Conservation (phyloP, 805 yeast species). For the Candida rishiriensis region DNA sequence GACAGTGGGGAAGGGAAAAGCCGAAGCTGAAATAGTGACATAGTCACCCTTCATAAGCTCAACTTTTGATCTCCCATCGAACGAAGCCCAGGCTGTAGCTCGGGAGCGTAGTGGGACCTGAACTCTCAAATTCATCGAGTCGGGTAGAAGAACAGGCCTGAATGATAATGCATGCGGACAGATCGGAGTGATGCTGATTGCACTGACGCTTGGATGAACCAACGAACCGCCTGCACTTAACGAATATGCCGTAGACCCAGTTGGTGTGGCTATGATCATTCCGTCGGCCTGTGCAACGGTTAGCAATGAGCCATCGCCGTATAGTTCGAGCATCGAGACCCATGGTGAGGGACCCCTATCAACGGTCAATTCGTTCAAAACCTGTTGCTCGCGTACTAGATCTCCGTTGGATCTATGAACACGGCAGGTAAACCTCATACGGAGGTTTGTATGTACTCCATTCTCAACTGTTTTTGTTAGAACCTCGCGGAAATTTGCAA, state of each 20-base stretch:
- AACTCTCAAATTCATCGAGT: constrained; percentile 80
- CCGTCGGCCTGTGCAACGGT: constrained; percentile 96
- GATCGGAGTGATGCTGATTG: constrained; percentile 89
- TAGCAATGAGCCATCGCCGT: constrained; percentile 78
- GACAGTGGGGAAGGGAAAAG: constrained; percentile 93
- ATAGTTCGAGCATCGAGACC: constrained; percentile 82
- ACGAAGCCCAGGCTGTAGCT: constrained; percentile 94
- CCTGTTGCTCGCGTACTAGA: constrained; percentile 64
- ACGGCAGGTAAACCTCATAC: constrained; percentile 86
- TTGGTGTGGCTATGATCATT: constrained; percentile 86
- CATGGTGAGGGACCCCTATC: constrained; percentile 95
- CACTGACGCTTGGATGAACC: constrained; percentile 91
- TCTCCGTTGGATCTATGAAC: constrained; percentile 54
- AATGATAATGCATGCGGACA: constrained; percentile 95
- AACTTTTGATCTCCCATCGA: constrained; percentile 87
- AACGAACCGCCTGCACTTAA: constrained; percentile 93
- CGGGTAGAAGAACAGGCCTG: constrained; percentile 89
- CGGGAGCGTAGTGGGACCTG: constrained; percentile 76
- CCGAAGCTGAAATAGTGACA: constrained; percentile 78
- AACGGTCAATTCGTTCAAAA: constrained; percentile 82
- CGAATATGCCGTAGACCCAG: constrained; percentile 95
- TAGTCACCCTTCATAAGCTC: constrained; percentile 82
- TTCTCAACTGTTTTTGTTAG: constrained; percentile 55
- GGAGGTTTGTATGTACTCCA: constrained; percentile 72
- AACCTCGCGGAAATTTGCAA: constrained; percentile 61